phyloP scores from a whole-genome alignment of 2,329 filamentous ascomycete genomes.

The Rachicladosporium sp. region DNA sequence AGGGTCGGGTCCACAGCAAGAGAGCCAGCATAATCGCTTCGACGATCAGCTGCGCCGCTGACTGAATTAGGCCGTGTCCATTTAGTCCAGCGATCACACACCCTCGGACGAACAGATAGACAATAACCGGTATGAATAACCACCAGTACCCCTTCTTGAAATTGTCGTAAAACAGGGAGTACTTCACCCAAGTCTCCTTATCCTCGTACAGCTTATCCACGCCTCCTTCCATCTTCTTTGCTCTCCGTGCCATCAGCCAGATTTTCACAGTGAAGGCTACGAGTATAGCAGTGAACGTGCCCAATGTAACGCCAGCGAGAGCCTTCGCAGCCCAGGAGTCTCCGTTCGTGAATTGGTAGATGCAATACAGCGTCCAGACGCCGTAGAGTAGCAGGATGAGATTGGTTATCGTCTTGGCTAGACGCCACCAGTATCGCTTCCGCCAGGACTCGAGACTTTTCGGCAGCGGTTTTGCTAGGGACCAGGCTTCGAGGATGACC shows the following conservation, averaged over 20 bases:
- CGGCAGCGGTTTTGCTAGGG: constrained; percentile 78
- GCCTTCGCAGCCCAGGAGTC: constrained; percentile 88
- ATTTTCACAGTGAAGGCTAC: constrained; percentile 77
- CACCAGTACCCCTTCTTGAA: constrained; percentile 96
- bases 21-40: constrained; percentile 69
- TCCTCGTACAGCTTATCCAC: constrained; percentile 66
- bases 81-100: constrained; percentile 74
- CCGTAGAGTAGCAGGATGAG: constrained; percentile 87
- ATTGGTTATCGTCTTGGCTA: constrained; percentile 78
- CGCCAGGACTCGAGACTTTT: constrained; percentile 70
- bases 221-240: constrained; percentile 66
- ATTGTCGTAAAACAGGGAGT: constrained; percentile 92
- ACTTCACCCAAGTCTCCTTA: constrained; percentile 85
- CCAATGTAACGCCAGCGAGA: constrained; percentile 71
- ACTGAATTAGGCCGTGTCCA: constrained; percentile 73
- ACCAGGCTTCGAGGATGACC: constrained; percentile 81
- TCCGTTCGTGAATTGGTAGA: constrained; percentile 87
- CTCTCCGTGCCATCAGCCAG: constrained; percentile 58
- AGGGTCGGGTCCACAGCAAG: constrained; percentile 76
- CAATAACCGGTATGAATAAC: constrained; percentile 79
- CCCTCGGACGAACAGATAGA: constrained; percentile 86
- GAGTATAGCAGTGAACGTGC: constrained; percentile 68
- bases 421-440: constrained; percentile 89
- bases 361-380: constrained; percentile 88
- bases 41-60: constrained; percentile 64